Conservation (phyloP, 1,284 basidiomycete species). For the Melanopsichium pennsylvanicum region DNA sequence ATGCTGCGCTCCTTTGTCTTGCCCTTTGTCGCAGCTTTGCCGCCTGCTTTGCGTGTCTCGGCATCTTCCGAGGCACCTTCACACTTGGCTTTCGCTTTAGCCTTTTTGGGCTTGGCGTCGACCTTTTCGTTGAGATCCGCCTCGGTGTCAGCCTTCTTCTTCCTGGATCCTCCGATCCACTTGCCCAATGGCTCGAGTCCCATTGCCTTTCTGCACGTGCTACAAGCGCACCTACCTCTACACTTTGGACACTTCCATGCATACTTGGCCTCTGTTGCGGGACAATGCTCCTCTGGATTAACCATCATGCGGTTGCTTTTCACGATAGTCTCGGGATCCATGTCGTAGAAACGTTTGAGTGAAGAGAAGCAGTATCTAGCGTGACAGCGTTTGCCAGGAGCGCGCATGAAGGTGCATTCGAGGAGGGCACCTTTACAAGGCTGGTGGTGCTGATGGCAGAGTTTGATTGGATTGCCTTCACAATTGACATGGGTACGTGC, state of each 20-base stretch:
- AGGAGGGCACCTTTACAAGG: constrained; percentile 35
- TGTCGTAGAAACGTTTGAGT: constrained; percentile 37
- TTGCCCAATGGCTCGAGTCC: constrained; percentile 30
- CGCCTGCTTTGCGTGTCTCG: background rate
- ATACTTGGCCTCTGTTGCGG: constrained; percentile 37
- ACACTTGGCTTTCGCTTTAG: background rate
- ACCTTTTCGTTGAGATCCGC: background rate
- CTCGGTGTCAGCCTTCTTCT: background rate
- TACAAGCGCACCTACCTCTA: constrained; percentile 33
- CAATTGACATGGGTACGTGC: constrained; percentile 36
- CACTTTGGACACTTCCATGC: constrained; percentile 48
- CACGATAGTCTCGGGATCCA: constrained; percentile 40
- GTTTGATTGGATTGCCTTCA: constrained; percentile 12
- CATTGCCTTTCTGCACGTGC: constrained; percentile 26
- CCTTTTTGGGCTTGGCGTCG: background rate
- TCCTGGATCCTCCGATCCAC: constrained; percentile 6
- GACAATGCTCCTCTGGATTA: constrained; percentile 36
- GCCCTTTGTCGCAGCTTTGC: constrained; percentile 4
- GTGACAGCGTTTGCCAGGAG: constrained; percentile 37
- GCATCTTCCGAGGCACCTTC: background rate
- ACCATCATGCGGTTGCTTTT: constrained; percentile 42
- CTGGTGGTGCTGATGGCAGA: constrained; percentile 43
- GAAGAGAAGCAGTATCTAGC: constrained; percentile 35
- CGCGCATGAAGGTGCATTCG: constrained; percentile 46
- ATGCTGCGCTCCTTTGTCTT: constrained; percentile 19